Evolutionary conservation across 164 flowering plant species (phyloP).

Genomic region (Amborella trichopoda): DNA sequence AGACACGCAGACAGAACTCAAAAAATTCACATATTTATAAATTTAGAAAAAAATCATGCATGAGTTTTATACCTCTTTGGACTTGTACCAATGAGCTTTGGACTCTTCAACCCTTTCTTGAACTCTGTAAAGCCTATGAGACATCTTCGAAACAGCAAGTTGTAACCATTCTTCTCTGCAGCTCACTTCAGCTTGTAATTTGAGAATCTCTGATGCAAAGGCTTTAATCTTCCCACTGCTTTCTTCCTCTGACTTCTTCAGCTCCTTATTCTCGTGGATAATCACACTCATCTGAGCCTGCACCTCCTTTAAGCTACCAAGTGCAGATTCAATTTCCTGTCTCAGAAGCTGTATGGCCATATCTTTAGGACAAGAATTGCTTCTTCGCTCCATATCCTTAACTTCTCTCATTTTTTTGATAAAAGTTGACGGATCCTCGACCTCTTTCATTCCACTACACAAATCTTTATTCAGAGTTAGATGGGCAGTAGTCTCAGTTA

Average conservation of each 20-base stretch:
- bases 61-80: conserved; percentile 38
- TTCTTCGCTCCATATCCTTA: too few relatives aligned
- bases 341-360: conserved; percentile 39
- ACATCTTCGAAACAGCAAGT: conserved; percentile 24
- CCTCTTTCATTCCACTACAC: too few relatives aligned
- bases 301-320: conserved; percentile 46
- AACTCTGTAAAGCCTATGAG: conserved; percentile 27
- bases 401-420: too few relatives aligned
- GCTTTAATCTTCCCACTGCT: conserved; percentile 23
- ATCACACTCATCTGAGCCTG: conserved; percentile 49
- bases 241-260: conserved; percentile 26
- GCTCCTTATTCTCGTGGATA: conserved; percentile 47
- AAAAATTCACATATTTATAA: neutral
- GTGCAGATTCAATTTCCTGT: conserved; percentile 65
- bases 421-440: too few relatives aligned
- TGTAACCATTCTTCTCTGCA: conserved; percentile 29
- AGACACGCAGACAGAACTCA: neutral
- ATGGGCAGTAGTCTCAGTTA: too few relatives aligned
- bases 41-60: neutral
- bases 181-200: conserved; percentile 28
- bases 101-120: conserved; percentile 30
- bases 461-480: too few relatives aligned
- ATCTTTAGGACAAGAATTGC: conserved; percentile 25
- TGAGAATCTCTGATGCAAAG: conserved; percentile 26
- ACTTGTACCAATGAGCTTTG: conserved; percentile 24